phyloP scores from a whole-genome alignment of 1,139 yeast genomes.

The Candida smagusa region DNA sequence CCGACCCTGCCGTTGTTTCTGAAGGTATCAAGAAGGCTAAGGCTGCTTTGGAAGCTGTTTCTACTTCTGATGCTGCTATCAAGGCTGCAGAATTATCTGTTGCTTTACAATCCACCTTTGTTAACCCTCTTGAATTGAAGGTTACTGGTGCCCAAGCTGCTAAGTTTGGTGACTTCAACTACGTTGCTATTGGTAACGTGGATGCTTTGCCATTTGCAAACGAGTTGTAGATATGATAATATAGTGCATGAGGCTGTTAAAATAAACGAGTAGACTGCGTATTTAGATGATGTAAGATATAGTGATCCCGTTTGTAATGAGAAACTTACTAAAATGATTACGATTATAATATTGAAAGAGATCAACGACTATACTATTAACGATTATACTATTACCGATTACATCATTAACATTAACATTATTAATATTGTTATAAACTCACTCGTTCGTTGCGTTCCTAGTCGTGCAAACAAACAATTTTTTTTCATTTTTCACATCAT shows the following conservation, averaged over 20 bases:
- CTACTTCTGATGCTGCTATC: constrained; percentile 35
- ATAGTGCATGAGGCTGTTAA: too few relatives aligned
- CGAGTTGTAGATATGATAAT: constrained; percentile 58
- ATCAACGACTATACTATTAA: too few relatives aligned
- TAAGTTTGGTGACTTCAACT: constrained; percentile 67
- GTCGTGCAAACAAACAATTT: constrained; percentile 1
- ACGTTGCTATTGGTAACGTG: constrained; percentile 89
- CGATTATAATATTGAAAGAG: too few relatives aligned
- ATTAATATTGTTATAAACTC: too few relatives aligned
- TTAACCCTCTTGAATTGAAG: constrained; percentile 46
- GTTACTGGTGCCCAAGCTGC: constrained; percentile 30
- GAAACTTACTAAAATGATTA: too few relatives aligned
- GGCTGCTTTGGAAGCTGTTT: constrained; percentile 45
- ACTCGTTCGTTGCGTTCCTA: too few relatives aligned
- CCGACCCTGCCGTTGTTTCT: constrained; percentile 53
- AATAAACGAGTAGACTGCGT: too few relatives aligned
- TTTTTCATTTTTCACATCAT: constrained; percentile 5
- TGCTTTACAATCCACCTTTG: constrained; percentile 49
- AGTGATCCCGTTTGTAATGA: too few relatives aligned
- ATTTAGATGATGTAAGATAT: too few relatives aligned
- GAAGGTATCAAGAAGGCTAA: constrained; percentile 62
- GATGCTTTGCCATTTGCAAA: constrained; percentile 85
- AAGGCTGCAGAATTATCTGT: constrained; percentile 47
- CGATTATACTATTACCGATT: too few relatives aligned
- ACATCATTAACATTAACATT: too few relatives aligned